Evolutionary conservation across 2,329 filamentous ascomycete genomes (phyloP).

Genomic region (Sporothrix protearum): DNA sequence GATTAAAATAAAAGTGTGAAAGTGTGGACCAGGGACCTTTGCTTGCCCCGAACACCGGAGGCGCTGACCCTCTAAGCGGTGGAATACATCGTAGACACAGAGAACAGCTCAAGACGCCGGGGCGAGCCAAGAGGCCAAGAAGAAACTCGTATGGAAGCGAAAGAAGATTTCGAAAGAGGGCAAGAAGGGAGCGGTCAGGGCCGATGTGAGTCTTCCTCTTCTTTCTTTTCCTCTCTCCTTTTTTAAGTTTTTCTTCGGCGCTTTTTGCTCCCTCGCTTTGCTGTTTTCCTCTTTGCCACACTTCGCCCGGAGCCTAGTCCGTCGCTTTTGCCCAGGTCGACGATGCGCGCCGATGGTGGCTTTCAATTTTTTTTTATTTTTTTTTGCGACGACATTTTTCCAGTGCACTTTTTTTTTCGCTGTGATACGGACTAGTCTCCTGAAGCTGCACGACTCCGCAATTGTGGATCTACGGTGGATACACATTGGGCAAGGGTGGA

Average conservation of each 20-base stretch:
- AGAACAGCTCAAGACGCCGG: not conserved
- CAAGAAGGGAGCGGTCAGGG: not conserved
- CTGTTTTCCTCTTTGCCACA: not conserved
- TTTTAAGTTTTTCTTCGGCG: not conserved
- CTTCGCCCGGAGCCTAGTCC: not conserved
- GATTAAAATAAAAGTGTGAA: not conserved
- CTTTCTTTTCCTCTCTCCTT: not conserved
- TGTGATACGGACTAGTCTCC: not conserved
- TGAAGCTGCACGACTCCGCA: constrained; percentile 10
- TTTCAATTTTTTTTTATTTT: not conserved
- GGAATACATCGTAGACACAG: not conserved
- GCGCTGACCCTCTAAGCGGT: not conserved
- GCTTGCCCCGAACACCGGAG: constrained; percentile 12
- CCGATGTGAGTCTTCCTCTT: not conserved
- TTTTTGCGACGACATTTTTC: not conserved
- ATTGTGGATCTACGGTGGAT: constrained; percentile 4
- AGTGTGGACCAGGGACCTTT: not conserved
- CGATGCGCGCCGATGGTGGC: constrained; percentile 6
- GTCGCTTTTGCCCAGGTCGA: not conserved
- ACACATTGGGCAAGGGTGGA: not conserved
- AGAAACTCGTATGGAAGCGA: not conserved
- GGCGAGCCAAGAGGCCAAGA: constrained; percentile 8
- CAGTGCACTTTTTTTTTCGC: not conserved
- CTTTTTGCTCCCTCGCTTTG: not conserved
- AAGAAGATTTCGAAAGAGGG: not conserved